Evolutionary conservation across 1,139 yeast species (phyloP), one percentile per base, ranked within the genome.

Genomic region (Yueomyces sp.): DNA sequence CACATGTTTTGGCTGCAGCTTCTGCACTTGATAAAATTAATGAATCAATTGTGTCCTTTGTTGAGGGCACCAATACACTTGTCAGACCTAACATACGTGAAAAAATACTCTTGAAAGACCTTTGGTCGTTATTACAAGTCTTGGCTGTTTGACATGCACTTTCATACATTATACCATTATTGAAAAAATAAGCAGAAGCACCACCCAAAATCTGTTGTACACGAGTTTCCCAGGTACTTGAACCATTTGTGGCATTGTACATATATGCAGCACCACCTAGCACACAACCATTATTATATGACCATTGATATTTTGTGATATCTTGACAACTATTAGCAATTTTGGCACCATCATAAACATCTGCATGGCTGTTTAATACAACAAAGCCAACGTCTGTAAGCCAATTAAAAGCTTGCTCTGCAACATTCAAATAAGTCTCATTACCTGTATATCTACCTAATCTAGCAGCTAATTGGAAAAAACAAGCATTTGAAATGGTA

Each of bases 1-100:
- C 61, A 57, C 93, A 84, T 1, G 89, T 72, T 48, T 65, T 65
- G 0, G 89, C 85, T 4, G 89, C 91, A 1, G 75, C 91, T 31
- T 51, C 53, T 1, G 91, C 86, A 36, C 79, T 69, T 4, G 64
- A 47, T 38, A 62, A 63, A 36, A 78, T 48, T 52, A 68, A 66
- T 3, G 64, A 57, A 41, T 57, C 55, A 39, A 77, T 68, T 0
- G 53, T 53, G 9, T 62, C 66, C 35, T 61, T 56, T 1, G 80
- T 65, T 35, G 64, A 65, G 1, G 80, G 78, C 7, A 72, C 75
- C 49, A 77, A 53, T 8, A 65, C 42, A 57, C 63, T 63, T 1
- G 81, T 72, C 41, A 70, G 61, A 3, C 76, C 78, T 50, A 78
- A 62, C 61, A 70, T 70, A 50, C 83, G 66, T 3, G 80, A 62